Evolutionary conservation across 805 yeast species (phyloP).

Genomic region (Starmerella scarabaei): DNA sequence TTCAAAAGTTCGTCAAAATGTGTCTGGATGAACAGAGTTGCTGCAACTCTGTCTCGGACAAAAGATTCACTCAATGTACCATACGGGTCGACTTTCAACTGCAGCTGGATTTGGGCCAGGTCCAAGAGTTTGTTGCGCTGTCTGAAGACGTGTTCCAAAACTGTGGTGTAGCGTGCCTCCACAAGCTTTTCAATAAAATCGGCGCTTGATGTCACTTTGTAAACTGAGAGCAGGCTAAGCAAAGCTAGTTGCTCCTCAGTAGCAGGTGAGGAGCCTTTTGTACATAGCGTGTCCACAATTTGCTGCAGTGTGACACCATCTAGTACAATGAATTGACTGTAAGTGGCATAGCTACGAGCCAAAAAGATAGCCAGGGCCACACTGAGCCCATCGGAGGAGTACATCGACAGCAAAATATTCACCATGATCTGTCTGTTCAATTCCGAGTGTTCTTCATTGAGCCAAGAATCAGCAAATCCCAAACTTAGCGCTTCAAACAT

Average conservation of each 20-base stretch:
- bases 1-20: slow-evolving; percentile 4
- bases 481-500: slow-evolving; percentile 62
- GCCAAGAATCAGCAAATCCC: slow-evolving; percentile 63
- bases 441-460: slow-evolving; percentile 47
- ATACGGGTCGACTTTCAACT: slow-evolving; percentile 9
- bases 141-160: slow-evolving; percentile 44
- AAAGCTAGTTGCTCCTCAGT: slow-evolving; percentile 56
- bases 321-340: slow-evolving; percentile 64
- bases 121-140: slow-evolving; percentile 5
- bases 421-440: slow-evolving; percentile 65
- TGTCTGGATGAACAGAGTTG: background rate
- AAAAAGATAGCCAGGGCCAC: slow-evolving; percentile 50
- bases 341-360: slow-evolving; percentile 72
- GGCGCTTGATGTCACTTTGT: slow-evolving; percentile 44
- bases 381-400: slow-evolving; percentile 32
- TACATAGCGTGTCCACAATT: slow-evolving; percentile 8
- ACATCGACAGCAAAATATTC: slow-evolving; percentile 46
- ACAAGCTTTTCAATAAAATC: slow-evolving; percentile 39
- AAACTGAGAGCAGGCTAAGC: slow-evolving; percentile 54
- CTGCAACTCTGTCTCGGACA: background rate
- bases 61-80: slow-evolving; percentile 1
- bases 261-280: background rate
- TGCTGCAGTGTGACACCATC: slow-evolving; percentile 33
- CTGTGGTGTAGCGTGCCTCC: slow-evolving; percentile 44
- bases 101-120: slow-evolving; percentile 8